These are phyloP conservation scores for Monosporascus sp. DNA, from an alignment of 2,329 filamentous ascomycete genomes.

Conservation along the genomic window DNA sequence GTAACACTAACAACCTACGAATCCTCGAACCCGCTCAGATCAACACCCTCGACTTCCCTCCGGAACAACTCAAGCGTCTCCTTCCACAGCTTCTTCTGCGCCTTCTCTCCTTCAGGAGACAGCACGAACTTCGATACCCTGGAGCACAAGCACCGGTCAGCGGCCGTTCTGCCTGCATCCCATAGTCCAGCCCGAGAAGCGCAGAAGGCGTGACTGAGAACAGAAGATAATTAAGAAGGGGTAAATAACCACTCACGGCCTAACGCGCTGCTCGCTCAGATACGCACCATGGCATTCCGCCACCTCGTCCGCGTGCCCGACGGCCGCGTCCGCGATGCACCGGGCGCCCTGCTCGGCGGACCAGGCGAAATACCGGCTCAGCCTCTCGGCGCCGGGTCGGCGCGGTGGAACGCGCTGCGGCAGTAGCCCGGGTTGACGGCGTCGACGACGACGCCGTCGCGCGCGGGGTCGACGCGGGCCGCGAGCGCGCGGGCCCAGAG, in stretches of 20 bases:
- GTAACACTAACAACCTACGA: too few relatives aligned
- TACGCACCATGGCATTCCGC: constrained; percentile 5
- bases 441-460: constrained; percentile 8
- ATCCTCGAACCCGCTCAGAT: constrained; percentile 6
- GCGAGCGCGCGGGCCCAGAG: constrained; percentile 12
- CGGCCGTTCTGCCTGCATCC: too few relatives aligned
- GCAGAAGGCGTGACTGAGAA: background rate
- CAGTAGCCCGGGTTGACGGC: constrained; percentile 14
- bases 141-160: background rate
- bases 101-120: constrained; percentile 4
- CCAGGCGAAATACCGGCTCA: constrained; percentile 6
- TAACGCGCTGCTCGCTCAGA: constrained; percentile 11
- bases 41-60: constrained; percentile 4
- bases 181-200: background rate
- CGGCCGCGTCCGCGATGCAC: constrained; percentile 11
- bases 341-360: constrained; percentile 6
- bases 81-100: constrained; percentile 11
- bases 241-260: constrained; percentile 6
- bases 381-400: constrained; percentile 2
- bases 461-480: constrained; percentile 3
- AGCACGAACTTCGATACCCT: constrained; percentile 8
- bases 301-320: constrained; percentile 4
- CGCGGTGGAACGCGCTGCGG: constrained; percentile 13
- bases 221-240: background rate
- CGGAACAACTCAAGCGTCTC: constrained; percentile 11